These are phyloP conservation scores for Phytophthora foliorum DNA, from an alignment of 352 stramenopile genomes.

Conservation along the genomic window DNA sequence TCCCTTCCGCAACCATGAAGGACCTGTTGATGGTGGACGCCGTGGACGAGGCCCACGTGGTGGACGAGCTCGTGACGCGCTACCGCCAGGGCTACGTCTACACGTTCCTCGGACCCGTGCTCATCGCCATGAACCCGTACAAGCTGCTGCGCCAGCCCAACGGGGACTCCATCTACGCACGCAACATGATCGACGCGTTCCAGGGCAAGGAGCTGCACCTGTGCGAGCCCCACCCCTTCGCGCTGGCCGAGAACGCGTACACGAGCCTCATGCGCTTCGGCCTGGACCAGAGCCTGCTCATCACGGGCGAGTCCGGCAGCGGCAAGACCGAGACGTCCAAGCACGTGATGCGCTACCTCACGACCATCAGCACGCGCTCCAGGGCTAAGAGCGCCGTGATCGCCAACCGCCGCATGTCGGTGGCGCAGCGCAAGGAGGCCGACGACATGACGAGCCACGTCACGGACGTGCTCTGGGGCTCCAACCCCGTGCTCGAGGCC, in stretches of 20 bases:
- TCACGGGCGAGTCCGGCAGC: constrained; percentile 87
- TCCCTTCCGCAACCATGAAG: constrained; percentile 41
- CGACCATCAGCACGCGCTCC: constrained; percentile 80
- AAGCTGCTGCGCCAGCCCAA: constrained; percentile 78
- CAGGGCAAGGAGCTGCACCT: constrained; percentile 85
- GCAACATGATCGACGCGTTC: constrained; percentile 82
- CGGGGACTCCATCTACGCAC: constrained; percentile 82
- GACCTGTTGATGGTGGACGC: constrained; percentile 86
- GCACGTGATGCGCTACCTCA: constrained; percentile 96
- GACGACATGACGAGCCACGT: constrained; percentile 80
- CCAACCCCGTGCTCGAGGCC: constrained; percentile 85
- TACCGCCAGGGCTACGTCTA: constrained; percentile 90
- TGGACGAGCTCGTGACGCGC: constrained; percentile 80
- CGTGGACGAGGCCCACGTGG: constrained; percentile 80
- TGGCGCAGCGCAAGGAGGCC: constrained; percentile 76
- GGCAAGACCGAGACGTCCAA: constrained; percentile 98
- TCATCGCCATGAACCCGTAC: constrained; percentile 94
- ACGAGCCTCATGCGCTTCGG: constrained; percentile 91
- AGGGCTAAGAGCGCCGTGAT: constrained; percentile 77
- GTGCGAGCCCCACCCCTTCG: constrained; percentile 87
- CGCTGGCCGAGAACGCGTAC: constrained; percentile 90
- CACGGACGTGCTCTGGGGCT: constrained; percentile 81
- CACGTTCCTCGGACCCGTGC: constrained; percentile 92
- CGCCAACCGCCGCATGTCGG: constrained; percentile 81
- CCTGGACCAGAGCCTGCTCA: constrained; percentile 87